phyloP scores from a whole-genome alignment of 345 rosid genomes.

The Punica granatum region DNA sequence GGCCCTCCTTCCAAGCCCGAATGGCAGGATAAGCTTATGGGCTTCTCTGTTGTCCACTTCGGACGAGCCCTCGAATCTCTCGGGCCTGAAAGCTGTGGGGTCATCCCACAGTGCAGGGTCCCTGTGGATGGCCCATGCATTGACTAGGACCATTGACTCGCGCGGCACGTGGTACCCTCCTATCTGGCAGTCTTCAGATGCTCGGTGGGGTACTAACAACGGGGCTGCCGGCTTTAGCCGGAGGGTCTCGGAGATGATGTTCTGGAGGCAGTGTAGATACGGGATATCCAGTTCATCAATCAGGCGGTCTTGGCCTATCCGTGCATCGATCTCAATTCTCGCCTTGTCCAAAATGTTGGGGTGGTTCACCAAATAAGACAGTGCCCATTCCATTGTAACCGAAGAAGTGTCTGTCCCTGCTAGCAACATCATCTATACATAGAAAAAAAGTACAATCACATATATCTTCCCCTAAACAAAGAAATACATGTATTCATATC shows the following conservation, averaged over 20 bases:
- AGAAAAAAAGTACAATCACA: not conserved
- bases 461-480: too few species aligned
- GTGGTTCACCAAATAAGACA: conserved; percentile 34
- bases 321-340: conserved; percentile 17
- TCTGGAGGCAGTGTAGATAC: conserved; percentile 32
- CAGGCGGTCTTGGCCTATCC: conserved; percentile 20
- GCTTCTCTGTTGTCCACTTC: conserved; percentile 9
- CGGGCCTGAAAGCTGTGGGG: conserved; percentile 32
- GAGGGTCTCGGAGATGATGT: conserved; percentile 30
- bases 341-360: conserved; percentile 31
- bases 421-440: not conserved
- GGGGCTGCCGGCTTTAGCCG: conserved; percentile 37
- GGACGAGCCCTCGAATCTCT: conserved; percentile 31
- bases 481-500: too few species aligned
- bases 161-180: conserved; percentile 37
- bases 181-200: conserved; percentile 33
- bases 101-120: conserved; percentile 39
- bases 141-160: conserved; percentile 28
- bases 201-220: conserved; percentile 24
- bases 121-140: conserved; percentile 48
- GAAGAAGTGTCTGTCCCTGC: conserved; percentile 39
- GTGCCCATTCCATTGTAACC: conserved; percentile 38
- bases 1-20: conserved; percentile 44
- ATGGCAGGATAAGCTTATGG: conserved; percentile 25
- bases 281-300: conserved; percentile 28